phyloP scores from a whole-genome alignment of 768 basidiomycete species.

The Phylloporus sp. region DNA sequence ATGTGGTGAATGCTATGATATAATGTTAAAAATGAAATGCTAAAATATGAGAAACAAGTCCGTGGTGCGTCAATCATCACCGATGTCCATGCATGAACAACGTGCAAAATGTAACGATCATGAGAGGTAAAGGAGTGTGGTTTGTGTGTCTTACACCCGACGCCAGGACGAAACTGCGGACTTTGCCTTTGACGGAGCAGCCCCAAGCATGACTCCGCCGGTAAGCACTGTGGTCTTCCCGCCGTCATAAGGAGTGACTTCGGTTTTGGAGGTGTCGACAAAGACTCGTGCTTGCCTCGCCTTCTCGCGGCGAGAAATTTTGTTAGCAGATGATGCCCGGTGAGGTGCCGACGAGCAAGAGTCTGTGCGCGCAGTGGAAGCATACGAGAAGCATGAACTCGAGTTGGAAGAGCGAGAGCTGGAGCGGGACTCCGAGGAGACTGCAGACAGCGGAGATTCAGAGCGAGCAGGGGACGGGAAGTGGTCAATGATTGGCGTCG shows the following conservation, averaged over 20 bases:
- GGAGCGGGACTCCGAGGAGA: constrained; percentile 48
- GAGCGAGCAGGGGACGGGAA: constrained; percentile 52
- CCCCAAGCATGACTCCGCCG: constrained; percentile 83
- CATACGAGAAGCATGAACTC: constrained; percentile 67
- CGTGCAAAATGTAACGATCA: constrained; percentile 20
- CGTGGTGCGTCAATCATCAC: constrained; percentile 27
- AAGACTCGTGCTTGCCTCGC: constrained; percentile 66
- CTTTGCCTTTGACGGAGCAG: constrained; percentile 34
- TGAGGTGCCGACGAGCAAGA: constrained; percentile 40
- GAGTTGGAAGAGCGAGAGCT: constrained; percentile 66
- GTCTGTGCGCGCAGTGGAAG: constrained; percentile 51
- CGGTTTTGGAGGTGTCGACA: constrained; percentile 68
- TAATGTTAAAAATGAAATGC: constrained; percentile 31
- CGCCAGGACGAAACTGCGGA: constrained; percentile 49
- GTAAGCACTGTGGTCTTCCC: constrained; percentile 86
- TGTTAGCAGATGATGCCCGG: constrained; percentile 41
- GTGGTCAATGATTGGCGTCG: constrained; percentile 56
- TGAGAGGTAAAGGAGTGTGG: constrained; percentile 25
- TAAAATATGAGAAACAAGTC: constrained; percentile 30
- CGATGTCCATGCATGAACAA: constrained; percentile 19
- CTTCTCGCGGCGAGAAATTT: constrained; percentile 64
- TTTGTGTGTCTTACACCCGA: constrained; percentile 38
- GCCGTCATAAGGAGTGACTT: constrained; percentile 81
- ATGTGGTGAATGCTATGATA: constrained; percentile 30
- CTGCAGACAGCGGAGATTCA: constrained; percentile 53